Evolutionary conservation across 1,284 basidiomycete genomes (phyloP), one percentile per base, ranked within the genome.

Genomic region (Fistulinella cinereoalba): DNA sequence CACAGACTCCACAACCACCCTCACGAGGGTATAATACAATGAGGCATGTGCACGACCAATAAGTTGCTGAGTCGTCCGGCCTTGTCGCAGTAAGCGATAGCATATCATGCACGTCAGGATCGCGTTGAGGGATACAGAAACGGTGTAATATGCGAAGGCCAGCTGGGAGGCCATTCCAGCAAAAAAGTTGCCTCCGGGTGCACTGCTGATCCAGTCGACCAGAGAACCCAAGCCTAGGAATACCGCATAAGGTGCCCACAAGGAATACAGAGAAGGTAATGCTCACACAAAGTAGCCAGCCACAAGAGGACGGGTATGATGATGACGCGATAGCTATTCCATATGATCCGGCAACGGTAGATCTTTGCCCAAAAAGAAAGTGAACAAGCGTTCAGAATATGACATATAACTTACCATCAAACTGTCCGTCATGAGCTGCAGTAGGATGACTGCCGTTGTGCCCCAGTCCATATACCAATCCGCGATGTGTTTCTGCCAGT

Each of bases 1-100:
- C 9, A 50, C 46, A 4, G 57, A 48, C 39, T 58, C 56, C 34
- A 58, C 34, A 6, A 61, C 19, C 12, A 57, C 24, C 8, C n/a
- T 11, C 2, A 29, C 38, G 3, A 44, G 18, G 10, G 27, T 13
- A 12, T 47, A 37, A 44, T 59, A 56, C 1, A 25, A 27, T 2
- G 34, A 41, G 0, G 41, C 44, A 10, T 41, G 21, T 15, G 49
- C 43, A 0, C 23, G 2, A 11, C 48, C 45, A 13, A 54, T 29
- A 3, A 40, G 25, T 13, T 43, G 5, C 39, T 21, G 21, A 21
- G 50, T 28, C 18, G 3, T 11, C 11, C n/a, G 29, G 11, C 37
- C 47, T 22, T 47, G 42, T 4, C 24, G 25, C 19, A 47, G 13
- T 23, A 45, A 22, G 34, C 52, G 56, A 27, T 41, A 58, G 18